Conservation (phyloP, 768 basidiomycete genomes). For the Trametes elegans region DNA sequence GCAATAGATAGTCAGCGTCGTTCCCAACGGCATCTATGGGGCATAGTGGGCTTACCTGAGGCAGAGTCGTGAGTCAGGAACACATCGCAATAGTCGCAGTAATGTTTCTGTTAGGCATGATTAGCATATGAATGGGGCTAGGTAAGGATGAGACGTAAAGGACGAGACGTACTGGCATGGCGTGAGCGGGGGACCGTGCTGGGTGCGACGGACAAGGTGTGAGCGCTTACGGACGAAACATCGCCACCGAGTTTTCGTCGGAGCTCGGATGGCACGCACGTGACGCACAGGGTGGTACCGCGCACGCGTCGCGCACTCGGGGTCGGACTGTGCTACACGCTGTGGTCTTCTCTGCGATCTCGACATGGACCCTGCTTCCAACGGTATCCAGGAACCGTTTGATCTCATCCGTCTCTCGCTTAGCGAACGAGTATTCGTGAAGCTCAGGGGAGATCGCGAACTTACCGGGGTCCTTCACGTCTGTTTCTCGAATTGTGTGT, state of each 20-base stretch:
- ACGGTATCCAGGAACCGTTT: conserved; percentile 92
- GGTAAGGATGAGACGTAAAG: neutral
- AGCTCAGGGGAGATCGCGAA: conserved; percentile 92
- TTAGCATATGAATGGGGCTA: conserved; percentile 9
- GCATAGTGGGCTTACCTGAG: conserved; percentile 55
- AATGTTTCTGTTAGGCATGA: conserved; percentile 66
- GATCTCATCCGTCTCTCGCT: conserved; percentile 95
- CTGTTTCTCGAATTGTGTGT: conserved; percentile 30
- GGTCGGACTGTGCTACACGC: conserved; percentile 3
- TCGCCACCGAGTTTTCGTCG: conserved; percentile 9
- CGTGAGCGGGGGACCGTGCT: conserved; percentile 22
- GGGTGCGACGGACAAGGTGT: conserved; percentile 1
- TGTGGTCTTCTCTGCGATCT: neutral
- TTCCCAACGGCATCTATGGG: conserved; percentile 28
- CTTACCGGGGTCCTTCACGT: conserved; percentile 92
- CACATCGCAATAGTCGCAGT: conserved; percentile 93
- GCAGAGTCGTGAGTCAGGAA: conserved; percentile 93
- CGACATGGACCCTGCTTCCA: conserved; percentile 66
- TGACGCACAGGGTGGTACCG: neutral
- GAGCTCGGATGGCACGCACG: conserved; percentile 21
- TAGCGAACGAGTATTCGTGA: conserved; percentile 97
- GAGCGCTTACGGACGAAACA: neutral
- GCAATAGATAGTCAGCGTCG: conserved; percentile 10
- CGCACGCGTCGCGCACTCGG: conserved; percentile 7
- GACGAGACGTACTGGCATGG: conserved; percentile 62